Percentiles rank a stretch among this genome's conserved stretches.
Conservation (phyloP, 192 early-diverging fungal species). For the Backusella tarrabulga region DNA sequence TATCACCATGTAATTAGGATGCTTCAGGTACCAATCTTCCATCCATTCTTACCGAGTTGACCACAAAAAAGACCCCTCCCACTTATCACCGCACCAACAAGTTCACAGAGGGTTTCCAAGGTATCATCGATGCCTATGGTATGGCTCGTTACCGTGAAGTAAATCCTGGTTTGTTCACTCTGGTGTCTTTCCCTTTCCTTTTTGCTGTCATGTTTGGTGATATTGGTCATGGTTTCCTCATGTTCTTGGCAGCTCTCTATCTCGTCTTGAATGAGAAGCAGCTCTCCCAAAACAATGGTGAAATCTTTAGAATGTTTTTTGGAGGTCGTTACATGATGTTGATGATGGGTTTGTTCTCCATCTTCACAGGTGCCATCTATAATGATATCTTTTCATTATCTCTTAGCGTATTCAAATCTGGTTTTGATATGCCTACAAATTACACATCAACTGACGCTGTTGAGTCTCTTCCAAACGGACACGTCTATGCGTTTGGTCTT, state of each 20-base stretch:
- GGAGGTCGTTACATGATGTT: constrained; percentile 97
- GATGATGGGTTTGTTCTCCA: constrained; percentile 96
- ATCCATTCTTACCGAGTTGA: constrained; percentile 81
- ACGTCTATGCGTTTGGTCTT: constrained; percentile 79
- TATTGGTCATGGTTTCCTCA: constrained; percentile 91
- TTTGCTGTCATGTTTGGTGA: constrained; percentile 99
- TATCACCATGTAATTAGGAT: neutral
- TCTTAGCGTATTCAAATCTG: constrained; percentile 69
- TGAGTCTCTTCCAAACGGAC: constrained; percentile 59
- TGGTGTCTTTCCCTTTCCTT: constrained; percentile 97
- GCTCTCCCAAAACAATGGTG: constrained; percentile 70
- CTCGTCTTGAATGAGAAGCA: constrained; percentile 81
- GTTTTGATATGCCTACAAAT: constrained; percentile 75
- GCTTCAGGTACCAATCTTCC: constrained; percentile 82
- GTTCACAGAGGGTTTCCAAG: constrained; percentile 93
- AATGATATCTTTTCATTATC: constrained; percentile 96
- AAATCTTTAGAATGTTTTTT: constrained; percentile 88
- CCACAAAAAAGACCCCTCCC: constrained; percentile 75
- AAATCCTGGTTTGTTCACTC: constrained; percentile 96
- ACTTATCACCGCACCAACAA: constrained; percentile 96
- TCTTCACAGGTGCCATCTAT: constrained; percentile 96
- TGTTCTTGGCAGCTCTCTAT: constrained; percentile 73
- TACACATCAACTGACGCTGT: constrained; percentile 54
- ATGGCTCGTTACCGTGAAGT: constrained; percentile 95
- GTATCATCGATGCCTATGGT: constrained; percentile 97